Evolutionary conservation across 2,329 filamentous ascomycete species (phyloP), one percentile per base, ranked within the genome.

Genomic region (Cytospora leucostoma): DNA sequence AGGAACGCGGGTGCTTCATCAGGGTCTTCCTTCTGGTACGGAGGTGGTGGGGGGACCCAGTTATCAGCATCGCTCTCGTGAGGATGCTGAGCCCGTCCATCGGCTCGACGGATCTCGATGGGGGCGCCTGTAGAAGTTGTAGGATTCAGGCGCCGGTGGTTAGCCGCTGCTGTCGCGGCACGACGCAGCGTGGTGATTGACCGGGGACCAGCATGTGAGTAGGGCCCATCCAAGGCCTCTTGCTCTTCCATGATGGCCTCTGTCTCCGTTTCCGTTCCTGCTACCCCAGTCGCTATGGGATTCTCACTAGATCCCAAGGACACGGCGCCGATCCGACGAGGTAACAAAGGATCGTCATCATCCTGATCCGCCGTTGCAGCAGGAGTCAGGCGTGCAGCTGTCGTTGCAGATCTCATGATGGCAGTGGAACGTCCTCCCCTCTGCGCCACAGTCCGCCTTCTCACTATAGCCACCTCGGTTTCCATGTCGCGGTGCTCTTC

Each of bases 31-130:
- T 85, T 84, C 49, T 87, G 85, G 70, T 96, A 96, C 1, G 91
- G 91, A 3, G 92, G 92, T 10, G 92, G 92, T 6, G 92, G 92
- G 6, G 91, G 90, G 5, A 93, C 89, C 92, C 92, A 96, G 69
- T 93, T 92, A 70, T 95, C 92, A 4, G 91, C 91, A 72, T 95
- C 91, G 67, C 91, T 94, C 74, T 95, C 91, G 73, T 95, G 91
- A 4, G 91, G 91, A 68, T 92, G 83, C 70, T 93, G 89, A 50
- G 84, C 80, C 50, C 88, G 82, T 7, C 88, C 87, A 74, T 91
- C 88, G 15, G 89, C 88, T 53, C 88, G 84, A 52, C 87, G 84
- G 71, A 89, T 90, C 68, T 88, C 77, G 53, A 87, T 81, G 47
- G 77, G 80, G 69, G 80, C 77, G 68, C 83, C 77, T 59, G 63